Conservation (phyloP, 2,329 filamentous ascomycete genomes). For the Sporothrix euskadiensis region DNA sequence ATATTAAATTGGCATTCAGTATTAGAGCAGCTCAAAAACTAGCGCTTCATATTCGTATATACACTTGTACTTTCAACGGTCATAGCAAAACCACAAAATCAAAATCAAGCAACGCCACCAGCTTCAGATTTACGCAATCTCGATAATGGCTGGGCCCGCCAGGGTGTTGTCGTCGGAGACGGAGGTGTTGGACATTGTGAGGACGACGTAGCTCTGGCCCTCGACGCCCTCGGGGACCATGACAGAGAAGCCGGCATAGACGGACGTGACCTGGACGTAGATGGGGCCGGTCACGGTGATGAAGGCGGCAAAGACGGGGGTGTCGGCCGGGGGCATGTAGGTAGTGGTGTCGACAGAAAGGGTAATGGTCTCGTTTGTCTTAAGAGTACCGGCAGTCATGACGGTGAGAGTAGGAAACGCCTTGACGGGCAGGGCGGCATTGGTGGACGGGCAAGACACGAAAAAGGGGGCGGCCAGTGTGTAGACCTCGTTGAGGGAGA, state of each 20-base stretch:
- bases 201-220: constrained; percentile 13
- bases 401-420: background rate
- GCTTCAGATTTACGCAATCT: background rate
- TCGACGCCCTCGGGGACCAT: constrained; percentile 6
- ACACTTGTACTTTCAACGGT: background rate
- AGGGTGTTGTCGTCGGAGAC: constrained; percentile 10
- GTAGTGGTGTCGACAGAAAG: background rate
- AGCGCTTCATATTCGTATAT: background rate
- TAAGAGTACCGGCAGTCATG: background rate
- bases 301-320: constrained; percentile 11
- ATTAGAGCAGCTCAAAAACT: background rate
- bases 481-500: constrained; percentile 12
- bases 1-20: background rate
- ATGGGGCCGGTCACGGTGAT: background rate
- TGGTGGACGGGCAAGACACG: constrained; percentile 1
- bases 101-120: background rate
- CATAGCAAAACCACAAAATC: constrained; percentile 2
- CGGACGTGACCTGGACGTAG: constrained; percentile 4
- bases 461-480: constrained; percentile 4
- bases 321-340: background rate
- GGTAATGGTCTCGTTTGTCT: background rate
- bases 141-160: background rate
- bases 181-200: constrained; percentile 12
- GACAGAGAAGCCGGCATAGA: background rate
- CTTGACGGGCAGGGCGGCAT: background rate